These are phyloP conservation scores for Aspergillus flavus DNA, from an alignment of 2,329 filamentous ascomycete species.

Conservation along the genomic window DNA sequence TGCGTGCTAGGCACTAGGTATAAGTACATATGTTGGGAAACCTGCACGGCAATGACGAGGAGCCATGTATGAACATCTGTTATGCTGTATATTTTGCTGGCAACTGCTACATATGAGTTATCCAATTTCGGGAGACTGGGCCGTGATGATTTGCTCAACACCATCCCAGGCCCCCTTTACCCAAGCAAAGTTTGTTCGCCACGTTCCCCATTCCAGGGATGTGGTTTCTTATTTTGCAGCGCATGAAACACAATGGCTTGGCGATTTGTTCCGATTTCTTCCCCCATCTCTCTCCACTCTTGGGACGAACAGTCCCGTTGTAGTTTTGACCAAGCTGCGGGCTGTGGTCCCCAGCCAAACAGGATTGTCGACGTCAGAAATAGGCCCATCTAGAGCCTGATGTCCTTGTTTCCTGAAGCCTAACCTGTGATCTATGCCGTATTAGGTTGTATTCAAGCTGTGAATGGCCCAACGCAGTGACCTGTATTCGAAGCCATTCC, in stretches of 20 bases:
- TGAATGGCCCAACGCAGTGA: conserved; percentile 3
- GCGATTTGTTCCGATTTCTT: conserved; percentile 6
- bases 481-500: conserved; percentile 1
- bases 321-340: conserved; percentile 13
- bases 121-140: not conserved
- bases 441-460: not conserved
- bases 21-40: not conserved
- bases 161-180: not conserved
- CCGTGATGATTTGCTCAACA: not conserved
- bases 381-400: conserved; percentile 5
- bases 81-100: not conserved
- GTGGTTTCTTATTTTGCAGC: conserved; percentile 5
- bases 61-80: not conserved
- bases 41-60: not conserved
- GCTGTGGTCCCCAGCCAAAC: conserved; percentile 13
- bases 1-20: not conserved
- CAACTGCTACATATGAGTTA: conserved; percentile 4
- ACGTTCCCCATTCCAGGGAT: conserved; percentile 10
- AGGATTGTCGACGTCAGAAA: conserved; percentile 1
- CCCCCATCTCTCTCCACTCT: not conserved
- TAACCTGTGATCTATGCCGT: not conserved
- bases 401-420: conserved; percentile 5
- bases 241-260: conserved; percentile 5
- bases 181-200: conserved; percentile 6
- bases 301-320: conserved; percentile 8